Evolutionary conservation across 2,329 filamentous ascomycete genomes (phyloP), one percentile per base, ranked within the genome.

Genomic region (Bipolaris victoriae): DNA sequence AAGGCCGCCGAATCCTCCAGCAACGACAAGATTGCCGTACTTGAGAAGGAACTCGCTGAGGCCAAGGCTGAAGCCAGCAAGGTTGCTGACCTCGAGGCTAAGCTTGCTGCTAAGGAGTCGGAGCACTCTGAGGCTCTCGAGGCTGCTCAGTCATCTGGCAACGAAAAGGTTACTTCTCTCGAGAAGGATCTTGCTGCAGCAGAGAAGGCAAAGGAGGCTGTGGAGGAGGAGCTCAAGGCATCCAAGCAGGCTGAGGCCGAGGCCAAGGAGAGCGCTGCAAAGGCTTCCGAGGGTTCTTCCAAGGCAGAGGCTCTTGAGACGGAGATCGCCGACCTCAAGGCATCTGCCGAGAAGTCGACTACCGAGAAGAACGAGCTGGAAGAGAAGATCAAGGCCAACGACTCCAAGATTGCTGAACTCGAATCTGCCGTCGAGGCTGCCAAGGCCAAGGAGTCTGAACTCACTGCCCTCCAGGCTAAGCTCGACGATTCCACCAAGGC

Each of bases 121-220:
- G 66, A 72, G 50, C 66, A 71, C 24, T 51, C 65, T 10, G 62
- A 68, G 46, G 61, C 67, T 22, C 48, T 67, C 24, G 39, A 60
- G n/a, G 59, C 60, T 37, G 65, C 66, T 16, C 66, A 67, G 45
- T 59, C 61, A 37, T 63, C 67, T 15, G 58, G 61, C 47, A 61
- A 58, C 35, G 63, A 60, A 29, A 69, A 75, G 59, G 57, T 70
- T 11, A 60, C 64, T 49, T 61, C 72, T 26, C 56, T 75, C 7
- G 62, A 72, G 58, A 64, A 67, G 57, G 63, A 70, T 18, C 60
- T 71, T 31, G 64, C 61, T 15, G 53, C 61, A 35, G 64, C 66
- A 7, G 66, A 70, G 60, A 60, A 66, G 49, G 39, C 57, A 24
- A 59, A 60, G 29, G 60, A 65, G 35, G 57, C 66, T 41, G 43